phyloP scores from a whole-genome alignment of 352 stramenopile genomes.

The Vaucheria bursata region DNA sequence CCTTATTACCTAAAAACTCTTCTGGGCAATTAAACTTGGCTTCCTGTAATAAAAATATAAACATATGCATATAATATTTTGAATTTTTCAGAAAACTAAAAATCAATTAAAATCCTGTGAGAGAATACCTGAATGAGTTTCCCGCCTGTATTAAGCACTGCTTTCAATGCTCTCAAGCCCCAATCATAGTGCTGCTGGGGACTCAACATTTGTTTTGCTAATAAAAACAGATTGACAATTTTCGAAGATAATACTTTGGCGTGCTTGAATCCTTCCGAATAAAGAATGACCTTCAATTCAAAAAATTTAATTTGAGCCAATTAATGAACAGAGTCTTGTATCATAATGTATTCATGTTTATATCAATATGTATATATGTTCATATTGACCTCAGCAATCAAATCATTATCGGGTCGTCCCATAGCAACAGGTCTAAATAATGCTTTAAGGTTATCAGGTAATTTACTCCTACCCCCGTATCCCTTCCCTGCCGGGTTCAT shows the following conservation, averaged over 20 bases:
- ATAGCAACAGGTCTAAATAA: slow-evolving; percentile 86
- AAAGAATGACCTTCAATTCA: slow-evolving; percentile 92
- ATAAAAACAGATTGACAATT: slow-evolving; percentile 79
- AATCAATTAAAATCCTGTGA: too few species aligned
- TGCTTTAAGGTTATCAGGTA: slow-evolving; percentile 86
- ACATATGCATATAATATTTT: too few species aligned
- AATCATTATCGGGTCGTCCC: slow-evolving; percentile 77
- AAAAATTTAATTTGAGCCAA: too few species aligned
- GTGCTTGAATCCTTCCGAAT: slow-evolving; percentile 81
- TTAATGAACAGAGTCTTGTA: too few species aligned
- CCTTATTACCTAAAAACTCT: too few species aligned
- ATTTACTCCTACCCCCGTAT: slow-evolving; percentile 78
- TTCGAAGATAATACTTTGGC: slow-evolving; percentile 69
- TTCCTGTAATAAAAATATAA: too few species aligned
- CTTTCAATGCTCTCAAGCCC: slow-evolving; percentile 80
- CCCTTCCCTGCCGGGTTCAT: slow-evolving; percentile 82
- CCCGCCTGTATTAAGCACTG: slow-evolving; percentile 81
- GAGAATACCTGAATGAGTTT: slow-evolving; percentile 66
- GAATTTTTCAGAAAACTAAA: too few species aligned
- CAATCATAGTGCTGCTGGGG: slow-evolving; percentile 86
- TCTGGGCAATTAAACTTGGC: too few species aligned
- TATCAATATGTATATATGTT: too few species aligned
- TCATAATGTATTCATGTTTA: too few species aligned
- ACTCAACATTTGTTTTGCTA: slow-evolving; percentile 72
- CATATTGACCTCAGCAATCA: slow-evolving; percentile 69